Conservation (phyloP, 2,329 filamentous ascomycete genomes). For the Penicillium digitatum region DNA sequence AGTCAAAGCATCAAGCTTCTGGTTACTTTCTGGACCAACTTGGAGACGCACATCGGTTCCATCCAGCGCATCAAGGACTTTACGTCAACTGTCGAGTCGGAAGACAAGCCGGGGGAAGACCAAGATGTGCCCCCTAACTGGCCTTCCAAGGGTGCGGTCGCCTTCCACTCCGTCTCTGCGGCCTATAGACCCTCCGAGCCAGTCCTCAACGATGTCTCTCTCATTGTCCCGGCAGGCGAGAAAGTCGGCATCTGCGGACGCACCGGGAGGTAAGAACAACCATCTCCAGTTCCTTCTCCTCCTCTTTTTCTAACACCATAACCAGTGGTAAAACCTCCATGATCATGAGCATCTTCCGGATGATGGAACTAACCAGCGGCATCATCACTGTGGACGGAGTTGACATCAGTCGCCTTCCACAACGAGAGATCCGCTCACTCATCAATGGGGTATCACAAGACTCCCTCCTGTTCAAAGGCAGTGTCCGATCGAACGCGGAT, state of each 20-base stretch:
- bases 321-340: conserved; percentile 44
- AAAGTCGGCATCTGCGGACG: conserved; percentile 43
- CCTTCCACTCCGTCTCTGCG: conserved; percentile 45
- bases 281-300: neutral
- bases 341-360: conserved; percentile 41
- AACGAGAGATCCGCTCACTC: conserved; percentile 38
- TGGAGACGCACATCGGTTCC: conserved; percentile 58
- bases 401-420: conserved; percentile 39
- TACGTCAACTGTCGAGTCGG: conserved; percentile 42
- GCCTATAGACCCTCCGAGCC: conserved; percentile 38
- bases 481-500: conserved; percentile 40
- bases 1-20: conserved; percentile 50
- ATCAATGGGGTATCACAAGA: conserved; percentile 47
- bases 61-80: conserved; percentile 56
- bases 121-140: conserved; percentile 39
- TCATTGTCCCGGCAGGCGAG: conserved; percentile 44
- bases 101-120: conserved; percentile 44
- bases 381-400: conserved; percentile 44
- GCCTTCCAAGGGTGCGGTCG: conserved; percentile 44
- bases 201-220: conserved; percentile 46
- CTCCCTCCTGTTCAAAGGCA: conserved; percentile 42
- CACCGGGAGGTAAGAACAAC: conserved; percentile 33
- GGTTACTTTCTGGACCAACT: conserved; percentile 53
- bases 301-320: neutral
- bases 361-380: conserved; percentile 41